A percentile compares a stretch with the other conserved stretches of the same genome.
Conservation (phyloP, 2,329 filamentous ascomycete species). For the Epichloe amarillans region DNA sequence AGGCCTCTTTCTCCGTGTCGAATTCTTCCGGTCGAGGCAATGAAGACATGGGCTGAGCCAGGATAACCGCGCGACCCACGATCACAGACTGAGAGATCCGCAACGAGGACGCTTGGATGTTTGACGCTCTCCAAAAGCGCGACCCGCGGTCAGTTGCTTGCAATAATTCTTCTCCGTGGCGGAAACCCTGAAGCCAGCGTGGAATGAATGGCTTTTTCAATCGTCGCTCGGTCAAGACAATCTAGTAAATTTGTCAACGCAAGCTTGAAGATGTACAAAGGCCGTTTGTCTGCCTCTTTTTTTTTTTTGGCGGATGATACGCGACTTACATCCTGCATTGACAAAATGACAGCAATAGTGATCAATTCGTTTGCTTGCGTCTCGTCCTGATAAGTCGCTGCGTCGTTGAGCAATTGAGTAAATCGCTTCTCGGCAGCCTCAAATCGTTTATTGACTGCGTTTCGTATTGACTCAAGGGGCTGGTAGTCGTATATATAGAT, state of each 20-base stretch:
- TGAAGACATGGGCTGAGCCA: constrained; percentile 26
- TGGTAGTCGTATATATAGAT: constrained; percentile 29
- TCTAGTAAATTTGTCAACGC: constrained; percentile 10
- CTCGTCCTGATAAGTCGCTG: constrained; percentile 10
- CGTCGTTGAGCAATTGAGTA: constrained; percentile 15
- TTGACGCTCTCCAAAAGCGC: constrained; percentile 21
- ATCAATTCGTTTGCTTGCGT: constrained; percentile 20
- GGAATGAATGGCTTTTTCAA: constrained; percentile 18
- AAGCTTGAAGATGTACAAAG: background rate
- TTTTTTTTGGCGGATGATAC: no score
- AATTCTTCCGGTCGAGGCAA: constrained; percentile 16
- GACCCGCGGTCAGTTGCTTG: constrained; percentile 22
- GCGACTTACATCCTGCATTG: constrained; percentile 26
- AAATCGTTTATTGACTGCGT: constrained; percentile 21
- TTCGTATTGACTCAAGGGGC: constrained; percentile 18
- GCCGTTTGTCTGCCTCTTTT: background rate
- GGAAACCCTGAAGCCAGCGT: constrained; percentile 26
- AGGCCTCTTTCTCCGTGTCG: constrained; percentile 15
- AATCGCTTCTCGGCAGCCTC: constrained; percentile 18
- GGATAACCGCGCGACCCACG: constrained; percentile 24
- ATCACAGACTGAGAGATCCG: constrained; percentile 26
- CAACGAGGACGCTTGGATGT: constrained; percentile 21
- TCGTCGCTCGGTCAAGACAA: constrained; percentile 25
- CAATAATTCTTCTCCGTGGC: constrained; percentile 21
- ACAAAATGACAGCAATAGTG: constrained; percentile 23